phyloP scores from a whole-genome alignment of 2,329 filamentous ascomycete genomes.

The Pseudocercospora musae region DNA sequence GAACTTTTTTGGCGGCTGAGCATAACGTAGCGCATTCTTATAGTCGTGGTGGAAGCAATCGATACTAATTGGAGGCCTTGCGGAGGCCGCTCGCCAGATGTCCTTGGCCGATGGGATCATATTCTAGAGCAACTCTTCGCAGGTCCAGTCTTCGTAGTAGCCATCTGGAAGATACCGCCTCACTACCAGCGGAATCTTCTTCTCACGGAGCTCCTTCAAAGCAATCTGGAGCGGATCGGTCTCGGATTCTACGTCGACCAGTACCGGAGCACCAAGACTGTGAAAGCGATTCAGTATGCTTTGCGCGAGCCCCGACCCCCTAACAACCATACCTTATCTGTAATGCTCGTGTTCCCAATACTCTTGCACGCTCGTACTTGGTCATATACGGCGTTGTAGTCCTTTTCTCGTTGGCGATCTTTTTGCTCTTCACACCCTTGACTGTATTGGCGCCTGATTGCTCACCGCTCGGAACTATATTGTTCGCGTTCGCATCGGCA shows the following conservation, averaged over 20 bases:
- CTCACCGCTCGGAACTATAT: constrained; percentile 50
- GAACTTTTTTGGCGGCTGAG: background rate
- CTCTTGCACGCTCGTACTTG: constrained; percentile 94
- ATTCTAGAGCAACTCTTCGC: constrained; percentile 76
- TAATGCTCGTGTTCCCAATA: constrained; percentile 85
- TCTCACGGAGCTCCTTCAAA: constrained; percentile 93
- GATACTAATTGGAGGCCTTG: background rate
- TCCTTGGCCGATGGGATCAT: background rate
- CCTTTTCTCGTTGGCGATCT: constrained; percentile 82
- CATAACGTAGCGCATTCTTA: background rate
- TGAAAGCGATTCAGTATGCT: constrained; percentile 1
- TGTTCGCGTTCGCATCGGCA: constrained; percentile 35
- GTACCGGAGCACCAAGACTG: constrained; percentile 95
- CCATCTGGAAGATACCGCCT: constrained; percentile 94
- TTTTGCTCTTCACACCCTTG: constrained; percentile 67
- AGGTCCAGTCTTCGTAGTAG: constrained; percentile 99
- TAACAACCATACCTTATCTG: constrained; percentile 73
- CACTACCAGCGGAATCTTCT: constrained; percentile 96
- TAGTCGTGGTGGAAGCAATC: background rate
- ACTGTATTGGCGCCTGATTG: constrained; percentile 47
- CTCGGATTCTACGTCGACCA: constrained; percentile 95
- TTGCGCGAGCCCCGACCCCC: background rate
- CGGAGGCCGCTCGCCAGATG: background rate
- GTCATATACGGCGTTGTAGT: constrained; percentile 98
- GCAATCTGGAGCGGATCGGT: constrained; percentile 97